Conservation (phyloP, 768 basidiomycete species). For the Rhizopogon sp. region DNA sequence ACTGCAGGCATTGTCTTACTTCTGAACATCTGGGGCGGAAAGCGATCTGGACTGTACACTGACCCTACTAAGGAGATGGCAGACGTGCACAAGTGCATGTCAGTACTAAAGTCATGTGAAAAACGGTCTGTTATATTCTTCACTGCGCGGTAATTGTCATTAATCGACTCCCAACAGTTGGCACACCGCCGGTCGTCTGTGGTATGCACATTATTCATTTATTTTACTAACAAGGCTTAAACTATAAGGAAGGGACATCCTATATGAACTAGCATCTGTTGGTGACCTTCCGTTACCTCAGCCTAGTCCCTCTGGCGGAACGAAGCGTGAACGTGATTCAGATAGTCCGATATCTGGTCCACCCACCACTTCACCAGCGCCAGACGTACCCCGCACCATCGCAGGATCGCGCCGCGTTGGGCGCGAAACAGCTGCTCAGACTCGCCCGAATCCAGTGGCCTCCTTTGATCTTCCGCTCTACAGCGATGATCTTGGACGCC, state of each 20-base stretch:
- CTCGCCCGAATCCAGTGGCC: conserved; percentile 9
- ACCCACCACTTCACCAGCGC: conserved; percentile 2
- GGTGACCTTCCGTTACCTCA: conserved; percentile 68
- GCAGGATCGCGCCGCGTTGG: conserved; percentile 33
- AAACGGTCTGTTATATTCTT: conserved; percentile 22
- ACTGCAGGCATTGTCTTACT: conserved; percentile 48
- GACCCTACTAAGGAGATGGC: conserved; percentile 42
- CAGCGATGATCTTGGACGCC: conserved; percentile 50
- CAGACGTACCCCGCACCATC: conserved; percentile 21
- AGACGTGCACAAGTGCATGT: conserved; percentile 49
- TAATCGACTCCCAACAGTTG: conserved; percentile 26
- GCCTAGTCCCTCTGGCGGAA: conserved; percentile 41
- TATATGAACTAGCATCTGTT: conserved; percentile 67
- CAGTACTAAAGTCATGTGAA: conserved; percentile 32
- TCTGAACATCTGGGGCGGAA: conserved; percentile 52
- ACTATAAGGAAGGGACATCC: conserved; percentile 49
- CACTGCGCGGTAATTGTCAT: not conserved
- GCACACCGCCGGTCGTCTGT: conserved; percentile 44
- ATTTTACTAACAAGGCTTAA: not conserved
- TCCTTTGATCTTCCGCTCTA: conserved; percentile 46
- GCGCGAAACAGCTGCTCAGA: conserved; percentile 10
- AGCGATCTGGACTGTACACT: conserved; percentile 32
- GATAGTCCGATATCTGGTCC: conserved; percentile 36
- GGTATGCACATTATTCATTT: conserved; percentile 27
- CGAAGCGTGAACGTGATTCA: conserved; percentile 62